phyloP scores from a whole-genome alignment of 768 basidiomycete species.

The Macrocybe gigantea region DNA sequence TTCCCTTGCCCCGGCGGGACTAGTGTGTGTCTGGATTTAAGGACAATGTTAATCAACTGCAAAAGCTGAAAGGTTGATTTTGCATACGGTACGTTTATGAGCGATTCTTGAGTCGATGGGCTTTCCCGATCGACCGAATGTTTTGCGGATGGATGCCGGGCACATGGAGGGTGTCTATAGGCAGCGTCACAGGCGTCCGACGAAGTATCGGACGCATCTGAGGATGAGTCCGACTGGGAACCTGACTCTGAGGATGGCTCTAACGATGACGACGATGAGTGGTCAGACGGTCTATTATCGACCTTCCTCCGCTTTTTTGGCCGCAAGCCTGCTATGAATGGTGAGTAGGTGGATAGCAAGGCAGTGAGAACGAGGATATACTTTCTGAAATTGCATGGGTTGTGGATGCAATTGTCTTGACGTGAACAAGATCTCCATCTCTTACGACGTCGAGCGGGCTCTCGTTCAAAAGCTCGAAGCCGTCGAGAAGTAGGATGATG shows the following conservation, averaged over 20 bases:
- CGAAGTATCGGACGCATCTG: conserved; percentile 12
- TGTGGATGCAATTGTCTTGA: conserved; percentile 15
- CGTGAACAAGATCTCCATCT: conserved; percentile 42
- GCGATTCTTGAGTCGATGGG: neutral
- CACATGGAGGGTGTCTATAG: conserved; percentile 19
- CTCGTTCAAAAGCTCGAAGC: conserved; percentile 41
- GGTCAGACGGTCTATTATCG: too few species aligned
- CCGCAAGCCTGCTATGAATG: neutral
- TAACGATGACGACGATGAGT: too few species aligned
- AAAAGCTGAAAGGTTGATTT: neutral
- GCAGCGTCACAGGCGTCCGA: conserved; percentile 13
- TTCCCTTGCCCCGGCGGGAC: conserved; percentile 14
- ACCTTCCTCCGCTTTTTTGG: neutral
- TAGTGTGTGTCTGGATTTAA: neutral
- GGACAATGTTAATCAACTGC: neutral
- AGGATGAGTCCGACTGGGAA: conserved; percentile 19
- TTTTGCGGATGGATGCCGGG: conserved; percentile 8
- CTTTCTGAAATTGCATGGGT: conserved; percentile 1
- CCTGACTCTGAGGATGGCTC: too few species aligned
- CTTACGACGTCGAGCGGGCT: conserved; percentile 32
- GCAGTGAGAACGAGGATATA: conserved; percentile 3
- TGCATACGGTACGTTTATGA: neutral
- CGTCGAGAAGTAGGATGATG: conserved; percentile 34
- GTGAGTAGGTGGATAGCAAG: neutral
- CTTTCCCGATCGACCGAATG: conserved; percentile 7